phyloP scores from a whole-genome alignment of 208 protist genomes.

The Trypanosoma congolense region DNA sequence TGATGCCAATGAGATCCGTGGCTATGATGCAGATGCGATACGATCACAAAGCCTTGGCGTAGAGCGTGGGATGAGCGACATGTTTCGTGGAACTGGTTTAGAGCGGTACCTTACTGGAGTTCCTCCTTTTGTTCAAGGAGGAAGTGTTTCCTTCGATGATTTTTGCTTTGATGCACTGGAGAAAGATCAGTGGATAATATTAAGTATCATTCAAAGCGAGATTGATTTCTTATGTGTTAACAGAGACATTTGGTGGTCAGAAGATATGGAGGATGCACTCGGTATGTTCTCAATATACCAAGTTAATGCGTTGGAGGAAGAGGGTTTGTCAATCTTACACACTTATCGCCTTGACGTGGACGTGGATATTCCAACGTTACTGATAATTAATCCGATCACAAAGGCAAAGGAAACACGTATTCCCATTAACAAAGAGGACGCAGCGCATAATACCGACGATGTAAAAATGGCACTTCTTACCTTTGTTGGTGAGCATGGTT shows the following conservation, averaged over 20 bases:
- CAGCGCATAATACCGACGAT: conserved; percentile 30
- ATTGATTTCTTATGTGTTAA: conserved; percentile 63
- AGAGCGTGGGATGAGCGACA: no score
- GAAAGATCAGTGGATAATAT: conserved; percentile 57
- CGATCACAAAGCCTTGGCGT: no score
- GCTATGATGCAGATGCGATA: no score
- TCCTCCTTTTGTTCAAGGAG: conserved; percentile 46
- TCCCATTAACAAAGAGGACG: conserved; percentile 17
- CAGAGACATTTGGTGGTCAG: conserved; percentile 64
- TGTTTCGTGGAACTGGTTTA: no score
- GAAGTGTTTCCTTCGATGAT: conserved; percentile 22
- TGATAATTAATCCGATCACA: conserved; percentile 73
- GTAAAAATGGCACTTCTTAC: conserved; percentile 33
- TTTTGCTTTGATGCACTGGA: conserved; percentile 38
- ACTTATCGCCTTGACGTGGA: conserved; percentile 32
- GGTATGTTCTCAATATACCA: conserved; percentile 49
- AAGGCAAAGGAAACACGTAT: conserved; percentile 38
- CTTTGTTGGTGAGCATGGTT: conserved; percentile 29
- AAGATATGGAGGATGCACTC: conserved; percentile 29
- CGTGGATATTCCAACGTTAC: conserved; percentile 34
- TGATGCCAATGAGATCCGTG: not conserved
- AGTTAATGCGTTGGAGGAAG: conserved; percentile 33
- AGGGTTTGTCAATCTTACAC: conserved; percentile 31
- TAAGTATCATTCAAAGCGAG: conserved; percentile 40
- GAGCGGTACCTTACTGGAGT: no score